Base-by-base conservation (phyloP, 805 yeast species). In the Cyberlindnera japonica region DNA sequence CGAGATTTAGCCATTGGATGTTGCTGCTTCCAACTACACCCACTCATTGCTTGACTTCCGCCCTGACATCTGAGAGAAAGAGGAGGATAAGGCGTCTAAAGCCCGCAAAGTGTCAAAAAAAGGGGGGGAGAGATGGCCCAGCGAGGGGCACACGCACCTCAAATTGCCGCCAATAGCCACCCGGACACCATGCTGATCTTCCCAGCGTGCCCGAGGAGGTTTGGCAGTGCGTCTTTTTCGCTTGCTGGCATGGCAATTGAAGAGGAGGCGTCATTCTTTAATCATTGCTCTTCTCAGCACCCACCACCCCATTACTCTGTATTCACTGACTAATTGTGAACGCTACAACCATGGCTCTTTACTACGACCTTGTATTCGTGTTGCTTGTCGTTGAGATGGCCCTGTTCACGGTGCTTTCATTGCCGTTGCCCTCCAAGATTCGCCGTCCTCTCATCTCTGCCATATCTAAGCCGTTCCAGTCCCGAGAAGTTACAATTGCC, bases 391-490 rank as follows among this genome's bases (percentile, higher is more conserved):
- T 74, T 14, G 99, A 93, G 65, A 79, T 91, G 81, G 76, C 65
- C 13, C 65, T 85, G 34, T 93, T 91, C 69, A 73, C 87, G 38
- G 57, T 86, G 26, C 75, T 93, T 49, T 88, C 95, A 8, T 63
- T 90, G 36, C 99, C 99, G 18, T 68, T 88, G 46, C 98, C 99
- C 17, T 72, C 89, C 23, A 70, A 64, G 43, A 58, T 81, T 44
- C 80, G 96, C 55, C 78, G 79, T 55, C 81, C 81, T 10, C 68
- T 89, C 19, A 72, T 91, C 42, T 61, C 69, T 17, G 67, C 81
- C 1, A 66, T 86, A 21, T 69, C 83, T 22, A 74, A 75, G 29
- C 93, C 95, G 9, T 84, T 84, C 65, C 71, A 77, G 37, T 75
- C 80, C 38, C 79, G 79, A 49, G 79, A 83, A 50, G 77, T 89